Base-by-base conservation (phyloP, 2,329 filamentous ascomycete genomes). In the Neofusicoccum kwambonambiense region DNA sequence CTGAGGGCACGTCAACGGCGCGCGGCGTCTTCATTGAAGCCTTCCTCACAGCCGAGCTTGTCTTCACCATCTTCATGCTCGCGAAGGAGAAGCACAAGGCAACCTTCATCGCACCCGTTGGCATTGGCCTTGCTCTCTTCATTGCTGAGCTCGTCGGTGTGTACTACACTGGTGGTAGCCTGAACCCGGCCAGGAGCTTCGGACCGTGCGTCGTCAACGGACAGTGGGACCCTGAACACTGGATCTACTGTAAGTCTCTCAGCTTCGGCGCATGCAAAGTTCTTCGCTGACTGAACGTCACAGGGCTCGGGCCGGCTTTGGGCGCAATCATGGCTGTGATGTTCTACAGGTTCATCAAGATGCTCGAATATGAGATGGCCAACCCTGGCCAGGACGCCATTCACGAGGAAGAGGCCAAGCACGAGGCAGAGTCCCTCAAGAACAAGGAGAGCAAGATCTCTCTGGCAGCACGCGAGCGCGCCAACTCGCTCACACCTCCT, bases 21-120 rank as follows among this genome's bases (percentile, higher is more conserved):
- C 73, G 69, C 31, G 77, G 76, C 27, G 70, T 78, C 31, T 79
- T 79, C 64, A 73, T 79, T 42, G 77, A 79, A 51, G 76, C 76
- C 71, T 77, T 78, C 62, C 68, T 78, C 7, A 78, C 77, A 2
- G 72, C 75, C 0, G 69, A 77, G 19, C 75, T 79, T 49, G 73
- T 78, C 64, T 78, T 79, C 61, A 78, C 76, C 2, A 77, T 79
- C 56, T 77, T 78, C 69, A 89, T 91, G 84, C 81, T 91, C 50
- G 89, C 89, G 0, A 86, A 87, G 3, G 89, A 91, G 73, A 92
- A 92, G 77, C 89, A 92, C 74, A 87, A 88, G 50, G 86, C 86
- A 2, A 92, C 90, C 0, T 91, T 84, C 72, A 77, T 92, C 1
- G 90, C 90, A 0, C 90, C 90, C 0, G 78, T 92, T 3, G 89